Base-by-base conservation (phyloP, 2,329 filamentous ascomycete species). In the Xylaria sp. region DNA sequence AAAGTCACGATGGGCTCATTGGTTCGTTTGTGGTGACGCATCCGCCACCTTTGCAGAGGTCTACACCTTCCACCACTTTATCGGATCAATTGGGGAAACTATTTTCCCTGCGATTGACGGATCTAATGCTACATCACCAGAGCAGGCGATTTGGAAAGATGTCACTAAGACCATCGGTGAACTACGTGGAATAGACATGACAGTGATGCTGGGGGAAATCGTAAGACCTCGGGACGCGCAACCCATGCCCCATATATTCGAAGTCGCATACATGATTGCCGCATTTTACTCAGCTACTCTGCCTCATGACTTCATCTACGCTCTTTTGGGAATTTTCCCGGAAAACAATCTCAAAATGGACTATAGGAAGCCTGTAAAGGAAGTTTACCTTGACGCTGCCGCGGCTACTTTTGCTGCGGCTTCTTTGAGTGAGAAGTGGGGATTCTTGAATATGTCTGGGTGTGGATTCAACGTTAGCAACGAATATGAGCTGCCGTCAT, bases 291-390 rank as follows among this genome's bases (percentile, higher is more conserved):
- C 19, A 14, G 54, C 54, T 17, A 56, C 30, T 19, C 54, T 3
- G 54, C 54, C 34, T 42, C 54, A 56, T 34, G 54, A 56, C 19
- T 42, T 14, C 19, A 36, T 56, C 11, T 56, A 56, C 2, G n/a
- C 19, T 19, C 2, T 56, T 8, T 17, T 56, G 24, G 54, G 34
- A 21, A 27, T 56, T 7, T 1, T 42, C 11, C 34, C 54, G 4
- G 0, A 24, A 12, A 11, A 7, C 11, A 42, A 42, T 17, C 11
- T 42, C 2, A 42, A 42, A 17, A 14, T 17, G 39, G 39, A 42
- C 14, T 42, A 42, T 17, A 14, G 3, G 11, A 42, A 42, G 14
- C 39, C 39, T 12, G 14, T 42, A 42, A 42, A 14, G 39, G 39
- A 42, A 5, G 39, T 42, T 14, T 42, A 42, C 14, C 39, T 42